Evolutionary conservation across 2,329 filamentous ascomycete genomes (phyloP).

Genomic region (Fragosphaeria purpurea): DNA sequence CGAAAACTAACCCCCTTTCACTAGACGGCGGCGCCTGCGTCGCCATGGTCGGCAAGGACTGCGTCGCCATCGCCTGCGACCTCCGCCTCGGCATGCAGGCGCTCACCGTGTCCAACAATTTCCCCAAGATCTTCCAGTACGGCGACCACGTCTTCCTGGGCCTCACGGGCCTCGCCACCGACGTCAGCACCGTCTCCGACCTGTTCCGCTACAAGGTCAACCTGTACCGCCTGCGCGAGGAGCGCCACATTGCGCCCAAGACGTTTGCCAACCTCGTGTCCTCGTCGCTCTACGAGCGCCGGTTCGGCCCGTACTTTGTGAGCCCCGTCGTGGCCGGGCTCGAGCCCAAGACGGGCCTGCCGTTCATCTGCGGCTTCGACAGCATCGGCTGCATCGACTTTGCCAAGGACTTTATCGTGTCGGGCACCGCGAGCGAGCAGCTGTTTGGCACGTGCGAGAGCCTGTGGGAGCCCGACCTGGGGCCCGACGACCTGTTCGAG

Average conservation of each 20-base stretch:
- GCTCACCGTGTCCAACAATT: conserved; percentile 98
- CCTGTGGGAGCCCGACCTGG: conserved; percentile 94
- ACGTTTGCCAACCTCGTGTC: conserved; percentile 96
- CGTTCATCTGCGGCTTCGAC: conserved; percentile 98
- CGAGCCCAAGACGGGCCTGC: conserved; percentile 85
- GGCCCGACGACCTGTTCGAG: conserved; percentile 91
- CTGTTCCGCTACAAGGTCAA: conserved; percentile 99
- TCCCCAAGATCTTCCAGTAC: conserved; percentile 99
- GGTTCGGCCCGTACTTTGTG: conserved; percentile 96
- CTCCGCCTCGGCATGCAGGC: conserved; percentile 94
- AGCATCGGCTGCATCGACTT: conserved; percentile 99
- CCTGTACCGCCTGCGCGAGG: conserved; percentile 98
- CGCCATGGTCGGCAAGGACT: conserved; percentile 99
- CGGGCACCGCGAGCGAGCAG: conserved; percentile 91
- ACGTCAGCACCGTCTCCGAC: conserved; percentile 88
- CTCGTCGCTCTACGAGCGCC: conserved; percentile 82
- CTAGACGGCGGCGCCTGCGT: conserved; percentile 84
- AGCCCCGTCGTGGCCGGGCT: conserved; percentile 89
- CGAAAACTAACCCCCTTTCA: not conserved
- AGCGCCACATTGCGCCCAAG: conserved; percentile 86
- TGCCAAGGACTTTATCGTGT: conserved; percentile 98
- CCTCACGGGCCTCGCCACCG: conserved; percentile 90
- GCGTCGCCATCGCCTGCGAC: conserved; percentile 97
- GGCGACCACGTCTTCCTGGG: conserved; percentile 83
- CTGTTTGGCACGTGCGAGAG: conserved; percentile 98